phyloP scores from a whole-genome alignment of 2,329 filamentous ascomycete genomes.

The Rhynchosporium graminicola region DNA sequence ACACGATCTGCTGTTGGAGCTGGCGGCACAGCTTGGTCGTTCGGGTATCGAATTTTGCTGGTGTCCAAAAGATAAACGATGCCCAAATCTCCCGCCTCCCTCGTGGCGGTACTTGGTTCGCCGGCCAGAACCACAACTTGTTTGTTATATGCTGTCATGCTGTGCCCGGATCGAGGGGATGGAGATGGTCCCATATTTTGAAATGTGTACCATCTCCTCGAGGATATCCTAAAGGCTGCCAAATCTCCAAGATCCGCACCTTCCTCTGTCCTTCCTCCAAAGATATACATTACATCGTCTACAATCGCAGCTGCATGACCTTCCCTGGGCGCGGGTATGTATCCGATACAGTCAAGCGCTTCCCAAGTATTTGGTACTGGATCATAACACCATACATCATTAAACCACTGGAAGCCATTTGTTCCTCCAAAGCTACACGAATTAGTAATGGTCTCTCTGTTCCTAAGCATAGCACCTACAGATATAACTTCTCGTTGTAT shows the following conservation, averaged over 20 bases:
- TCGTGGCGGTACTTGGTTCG: constrained; percentile 85
- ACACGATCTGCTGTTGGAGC: constrained; percentile 45
- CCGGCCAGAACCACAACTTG: constrained; percentile 90
- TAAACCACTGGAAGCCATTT: constrained; percentile 96
- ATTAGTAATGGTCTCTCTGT: constrained; percentile 25
- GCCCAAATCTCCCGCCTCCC: constrained; percentile 80
- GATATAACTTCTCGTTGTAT: constrained; percentile 88
- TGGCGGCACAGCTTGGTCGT: constrained; percentile 55
- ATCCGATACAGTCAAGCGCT: constrained; percentile 93
- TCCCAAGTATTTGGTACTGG: constrained; percentile 80
- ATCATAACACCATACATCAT: constrained; percentile 97
- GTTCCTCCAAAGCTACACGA: constrained; percentile 84
- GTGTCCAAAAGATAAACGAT: constrained; percentile 93
- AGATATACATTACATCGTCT: constrained; percentile 98
- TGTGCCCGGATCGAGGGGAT: constrained; percentile 90
- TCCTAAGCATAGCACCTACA: constrained; percentile 58
- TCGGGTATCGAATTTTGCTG: constrained; percentile 93
- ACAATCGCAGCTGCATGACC: constrained; percentile 92
- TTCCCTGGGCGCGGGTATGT: constrained; percentile 91
- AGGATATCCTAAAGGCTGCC: constrained; percentile 79
- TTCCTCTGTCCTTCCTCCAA: constrained; percentile 92
- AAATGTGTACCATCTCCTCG: constrained; percentile 96
- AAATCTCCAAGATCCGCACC: constrained; percentile 90
- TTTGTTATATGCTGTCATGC: constrained; percentile 94
- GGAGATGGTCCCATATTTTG: constrained; percentile 99